Conservation (phyloP, 2,329 filamentous ascomycete genomes). For the Fusarium subtropicale region DNA sequence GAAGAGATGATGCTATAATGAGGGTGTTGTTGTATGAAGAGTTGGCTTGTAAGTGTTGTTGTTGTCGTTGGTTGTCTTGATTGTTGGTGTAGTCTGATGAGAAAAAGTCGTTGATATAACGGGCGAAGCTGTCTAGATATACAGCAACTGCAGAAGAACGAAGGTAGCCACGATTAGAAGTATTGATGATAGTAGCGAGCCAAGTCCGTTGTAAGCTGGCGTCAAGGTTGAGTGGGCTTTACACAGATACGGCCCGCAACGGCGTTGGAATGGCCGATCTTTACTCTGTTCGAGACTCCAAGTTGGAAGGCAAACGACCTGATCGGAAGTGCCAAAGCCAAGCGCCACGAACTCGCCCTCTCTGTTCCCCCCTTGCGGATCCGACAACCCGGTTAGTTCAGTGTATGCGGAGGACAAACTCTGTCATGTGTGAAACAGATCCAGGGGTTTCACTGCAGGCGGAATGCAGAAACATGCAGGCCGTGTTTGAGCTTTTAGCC, state of each 20-base stretch:
- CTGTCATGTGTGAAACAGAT: slow-evolving; percentile 26
- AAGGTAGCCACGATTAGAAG: background rate
- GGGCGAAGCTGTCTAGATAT: slow-evolving; percentile 28
- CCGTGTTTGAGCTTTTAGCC: slow-evolving; percentile 27
- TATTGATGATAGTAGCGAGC: background rate
- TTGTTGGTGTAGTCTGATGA: slow-evolving; percentile 15
- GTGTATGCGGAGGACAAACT: slow-evolving; percentile 1
- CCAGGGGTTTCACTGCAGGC: slow-evolving; percentile 7
- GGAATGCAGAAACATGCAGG: slow-evolving; percentile 22
- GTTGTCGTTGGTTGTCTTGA: background rate
- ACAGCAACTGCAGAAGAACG: background rate
- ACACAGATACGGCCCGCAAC: slow-evolving; percentile 22
- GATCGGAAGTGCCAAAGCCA: slow-evolving; percentile 31
- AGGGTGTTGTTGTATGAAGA: background rate
- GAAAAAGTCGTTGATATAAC: slow-evolving; percentile 2
- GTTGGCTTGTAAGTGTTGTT: background rate
- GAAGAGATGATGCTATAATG: background rate
- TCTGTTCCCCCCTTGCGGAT: slow-evolving; percentile 3
- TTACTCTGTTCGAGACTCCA: slow-evolving; percentile 34
- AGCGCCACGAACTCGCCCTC: slow-evolving; percentile 25
- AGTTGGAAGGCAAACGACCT: slow-evolving; percentile 6
- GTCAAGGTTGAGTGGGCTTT: slow-evolving; percentile 24
- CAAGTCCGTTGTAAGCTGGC: slow-evolving; percentile 28
- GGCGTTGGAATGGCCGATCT: slow-evolving; percentile 31
- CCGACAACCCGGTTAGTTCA: background rate